Evolutionary conservation across 2,329 filamentous ascomycete species (phyloP).

Genomic region (Neoarthrinium moseri): DNA sequence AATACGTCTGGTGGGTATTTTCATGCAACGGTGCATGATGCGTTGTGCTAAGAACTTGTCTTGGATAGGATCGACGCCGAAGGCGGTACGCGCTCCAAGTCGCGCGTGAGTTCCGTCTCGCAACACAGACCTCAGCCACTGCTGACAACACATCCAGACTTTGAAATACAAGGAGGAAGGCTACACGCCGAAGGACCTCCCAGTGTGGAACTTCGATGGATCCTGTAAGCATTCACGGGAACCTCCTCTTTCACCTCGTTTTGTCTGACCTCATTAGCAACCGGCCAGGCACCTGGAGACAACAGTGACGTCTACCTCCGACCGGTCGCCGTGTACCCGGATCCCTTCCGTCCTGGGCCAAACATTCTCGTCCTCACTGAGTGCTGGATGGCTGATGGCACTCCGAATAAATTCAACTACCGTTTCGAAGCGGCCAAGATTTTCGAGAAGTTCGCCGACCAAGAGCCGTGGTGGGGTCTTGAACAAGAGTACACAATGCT

Average conservation of each 20-base stretch:
- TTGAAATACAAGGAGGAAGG: constrained; percentile 38
- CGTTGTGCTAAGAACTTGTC: too few relatives aligned
- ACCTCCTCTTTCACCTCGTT: too few relatives aligned
- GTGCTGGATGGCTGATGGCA: constrained; percentile 92
- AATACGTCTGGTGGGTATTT: constrained; percentile 99
- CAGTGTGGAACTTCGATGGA: constrained; percentile 62
- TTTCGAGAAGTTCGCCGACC: constrained; percentile 81
- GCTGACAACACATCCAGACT: constrained; percentile 41
- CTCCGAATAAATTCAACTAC: too few relatives aligned
- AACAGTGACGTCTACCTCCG: constrained; percentile 98
- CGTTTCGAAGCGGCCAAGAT: constrained; percentile 85
- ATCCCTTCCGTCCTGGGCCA: constrained; percentile 84
- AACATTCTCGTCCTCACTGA: constrained; percentile 95
- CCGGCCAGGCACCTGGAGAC: constrained; percentile 86
- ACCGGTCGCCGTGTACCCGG: constrained; percentile 83
- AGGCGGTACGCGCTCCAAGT: constrained; percentile 89
- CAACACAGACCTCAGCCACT: too few relatives aligned
- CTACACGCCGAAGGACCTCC: constrained; percentile 51
- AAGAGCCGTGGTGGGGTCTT: constrained; percentile 95
- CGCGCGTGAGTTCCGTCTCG: constrained; percentile 83
- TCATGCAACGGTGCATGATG: too few relatives aligned
- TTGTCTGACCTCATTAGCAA: too few relatives aligned
- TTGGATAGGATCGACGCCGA: constrained; percentile 79
- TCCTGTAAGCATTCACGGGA: too few relatives aligned
- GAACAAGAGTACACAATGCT: constrained; percentile 98